These are phyloP conservation scores for Diatrype stigma DNA, from an alignment of 2,329 filamentous ascomycete genomes.

Conservation along the genomic window DNA sequence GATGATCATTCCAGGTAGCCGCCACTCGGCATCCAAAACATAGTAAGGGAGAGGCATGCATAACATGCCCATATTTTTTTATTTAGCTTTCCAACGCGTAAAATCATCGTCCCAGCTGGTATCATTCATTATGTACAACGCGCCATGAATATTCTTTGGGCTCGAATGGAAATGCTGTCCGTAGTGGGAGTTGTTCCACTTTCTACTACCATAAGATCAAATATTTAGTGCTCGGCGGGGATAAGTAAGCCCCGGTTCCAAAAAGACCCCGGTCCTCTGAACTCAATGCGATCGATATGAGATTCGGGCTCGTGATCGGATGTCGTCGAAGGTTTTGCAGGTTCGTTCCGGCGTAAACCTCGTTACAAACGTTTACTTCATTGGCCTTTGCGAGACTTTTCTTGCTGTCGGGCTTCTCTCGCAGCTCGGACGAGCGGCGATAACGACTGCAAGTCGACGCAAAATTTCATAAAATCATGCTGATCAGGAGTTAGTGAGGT, in stretches of 20 bases:
- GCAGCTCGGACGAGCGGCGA: slow-evolving; percentile 85
- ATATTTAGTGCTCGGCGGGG: neutral
- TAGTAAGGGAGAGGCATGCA: neutral
- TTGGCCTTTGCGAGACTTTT: slow-evolving; percentile 68
- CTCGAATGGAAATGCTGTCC: slow-evolving; percentile 1
- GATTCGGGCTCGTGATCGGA: neutral
- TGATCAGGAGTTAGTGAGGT: slow-evolving; percentile 32
- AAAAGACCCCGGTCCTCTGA: neutral
- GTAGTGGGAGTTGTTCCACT: slow-evolving; percentile 6
- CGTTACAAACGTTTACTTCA: slow-evolving; percentile 13
- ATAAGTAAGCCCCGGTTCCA: neutral
- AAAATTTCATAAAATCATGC: slow-evolving; percentile 78
- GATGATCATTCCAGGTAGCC: no score
- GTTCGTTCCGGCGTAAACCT: neutral
- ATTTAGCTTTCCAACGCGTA: neutral
- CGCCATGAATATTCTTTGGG: slow-evolving; percentile 1
- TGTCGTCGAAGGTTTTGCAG: neutral
- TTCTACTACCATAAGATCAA: slow-evolving; percentile 2
- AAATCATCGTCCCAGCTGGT: slow-evolving; percentile 9
- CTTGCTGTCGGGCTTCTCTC: slow-evolving; percentile 77
- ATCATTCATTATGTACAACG: slow-evolving; percentile 26
- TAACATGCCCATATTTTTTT: neutral
- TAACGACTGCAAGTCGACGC: slow-evolving; percentile 70
- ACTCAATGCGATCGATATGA: neutral
- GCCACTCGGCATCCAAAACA: neutral